phyloP scores from a whole-genome alignment of 1,284 basidiomycete species.

The Puccinia brachypodii region DNA sequence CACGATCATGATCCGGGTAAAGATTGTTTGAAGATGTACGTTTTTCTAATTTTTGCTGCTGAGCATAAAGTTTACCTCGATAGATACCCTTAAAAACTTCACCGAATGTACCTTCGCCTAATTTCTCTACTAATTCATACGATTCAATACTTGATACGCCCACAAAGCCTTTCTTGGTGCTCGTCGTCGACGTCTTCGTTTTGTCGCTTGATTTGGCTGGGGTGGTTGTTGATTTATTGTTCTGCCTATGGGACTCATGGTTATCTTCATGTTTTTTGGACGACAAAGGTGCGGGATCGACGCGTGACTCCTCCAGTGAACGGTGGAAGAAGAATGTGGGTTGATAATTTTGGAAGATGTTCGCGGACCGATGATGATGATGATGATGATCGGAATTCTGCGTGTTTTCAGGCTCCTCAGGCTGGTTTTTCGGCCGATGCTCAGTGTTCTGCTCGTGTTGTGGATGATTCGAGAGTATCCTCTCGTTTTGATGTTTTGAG shows the following conservation, averaged over 20 bases:
- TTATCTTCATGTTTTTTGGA: neutral
- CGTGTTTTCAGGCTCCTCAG: neutral
- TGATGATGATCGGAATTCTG: neutral
- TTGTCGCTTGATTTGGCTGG: no score
- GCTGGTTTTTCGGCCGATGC: neutral
- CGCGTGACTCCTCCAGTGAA: neutral
- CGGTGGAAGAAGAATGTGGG: constrained; percentile 32
- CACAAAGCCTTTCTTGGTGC: constrained; percentile 63
- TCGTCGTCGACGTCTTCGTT: neutral
- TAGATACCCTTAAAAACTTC: constrained; percentile 57
- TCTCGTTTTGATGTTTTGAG: neutral
- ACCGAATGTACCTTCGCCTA: constrained; percentile 93
- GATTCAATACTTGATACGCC: constrained; percentile 76
- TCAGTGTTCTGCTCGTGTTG: no score
- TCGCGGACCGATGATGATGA: neutral
- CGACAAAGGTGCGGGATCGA: neutral
- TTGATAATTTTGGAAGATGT: constrained; percentile 9
- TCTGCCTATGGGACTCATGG: neutral
- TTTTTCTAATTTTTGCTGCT: constrained; percentile 50
- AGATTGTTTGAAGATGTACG: neutral
- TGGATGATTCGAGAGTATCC: neutral
- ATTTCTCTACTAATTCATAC: constrained; percentile 76
- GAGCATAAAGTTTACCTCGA: constrained; percentile 44
- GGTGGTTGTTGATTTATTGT: neutral
- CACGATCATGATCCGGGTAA: neutral